These are phyloP conservation scores for Schwanniomyces yamadae DNA, from an alignment of 805 yeast genomes.

Conservation along the genomic window DNA sequence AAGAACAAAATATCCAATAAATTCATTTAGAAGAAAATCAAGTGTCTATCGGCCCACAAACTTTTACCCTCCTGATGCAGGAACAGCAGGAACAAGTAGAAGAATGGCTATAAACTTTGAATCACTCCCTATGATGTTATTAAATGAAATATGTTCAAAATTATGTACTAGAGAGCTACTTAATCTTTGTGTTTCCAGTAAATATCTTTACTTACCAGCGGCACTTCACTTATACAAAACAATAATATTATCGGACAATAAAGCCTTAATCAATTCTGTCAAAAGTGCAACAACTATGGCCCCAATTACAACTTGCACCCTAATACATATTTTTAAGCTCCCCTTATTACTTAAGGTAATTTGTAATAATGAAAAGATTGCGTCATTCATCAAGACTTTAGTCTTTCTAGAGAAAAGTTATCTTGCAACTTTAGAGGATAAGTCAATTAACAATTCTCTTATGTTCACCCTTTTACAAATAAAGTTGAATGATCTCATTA, in stretches of 20 bases:
- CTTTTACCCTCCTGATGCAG: constrained; percentile 9
- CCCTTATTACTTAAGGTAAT: constrained; percentile 13
- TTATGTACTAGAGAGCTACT: constrained; percentile 21
- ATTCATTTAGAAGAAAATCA: constrained; percentile 13
- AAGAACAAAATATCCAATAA: too few species aligned
- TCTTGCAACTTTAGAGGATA: neutral
- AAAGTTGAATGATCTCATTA: neutral
- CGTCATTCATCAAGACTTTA: neutral
- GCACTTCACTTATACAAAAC: constrained; percentile 20
- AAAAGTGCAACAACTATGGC: constrained; percentile 9
- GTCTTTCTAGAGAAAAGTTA: neutral
- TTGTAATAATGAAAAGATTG: constrained; percentile 1
- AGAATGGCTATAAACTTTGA: constrained; percentile 11
- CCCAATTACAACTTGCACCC: constrained; percentile 18
- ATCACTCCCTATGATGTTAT: constrained; percentile 18
- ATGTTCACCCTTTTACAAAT: neutral
- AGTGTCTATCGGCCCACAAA: constrained; percentile 12
- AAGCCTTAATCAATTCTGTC: constrained; percentile 5
- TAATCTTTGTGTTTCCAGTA: constrained; percentile 18
- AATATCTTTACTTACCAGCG: constrained; percentile 26
- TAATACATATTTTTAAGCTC: constrained; percentile 13
- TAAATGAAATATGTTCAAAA: constrained; percentile 18
- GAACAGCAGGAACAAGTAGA: neutral
- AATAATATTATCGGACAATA: constrained; percentile 18
- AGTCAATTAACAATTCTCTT: neutral